phyloP scores from a whole-genome alignment of 768 basidiomycete genomes.

The Suillus spraguei region DNA sequence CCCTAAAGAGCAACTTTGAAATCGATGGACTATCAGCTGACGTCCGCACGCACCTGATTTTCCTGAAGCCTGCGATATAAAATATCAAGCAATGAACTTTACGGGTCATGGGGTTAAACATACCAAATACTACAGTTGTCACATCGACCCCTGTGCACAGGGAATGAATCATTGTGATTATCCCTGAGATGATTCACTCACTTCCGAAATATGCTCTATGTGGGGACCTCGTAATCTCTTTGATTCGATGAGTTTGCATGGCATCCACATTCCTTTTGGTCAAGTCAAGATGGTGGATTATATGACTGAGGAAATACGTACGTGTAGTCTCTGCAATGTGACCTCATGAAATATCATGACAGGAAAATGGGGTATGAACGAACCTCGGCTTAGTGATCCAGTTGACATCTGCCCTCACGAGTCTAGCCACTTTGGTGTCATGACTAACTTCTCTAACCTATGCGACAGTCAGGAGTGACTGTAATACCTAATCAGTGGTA shows the following conservation, averaged over 20 bases:
- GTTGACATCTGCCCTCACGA: conserved; percentile 75
- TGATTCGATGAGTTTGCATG: conserved; percentile 72
- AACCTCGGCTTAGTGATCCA: conserved; percentile 80
- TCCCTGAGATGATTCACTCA: conserved; percentile 36
- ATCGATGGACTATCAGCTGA: background rate
- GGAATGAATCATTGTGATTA: conserved; percentile 3
- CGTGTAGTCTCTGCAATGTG: conserved; percentile 67
- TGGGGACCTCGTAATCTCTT: conserved; percentile 58
- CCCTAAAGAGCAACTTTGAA: conserved; percentile 38
- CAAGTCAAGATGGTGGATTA: background rate
- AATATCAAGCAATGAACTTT: conserved; percentile 1
- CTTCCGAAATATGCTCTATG: conserved; percentile 72
- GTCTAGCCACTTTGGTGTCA: conserved; percentile 70
- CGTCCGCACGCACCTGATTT: conserved; percentile 54
- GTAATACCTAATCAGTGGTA: conserved; percentile 2
- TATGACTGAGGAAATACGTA: conserved; percentile 34
- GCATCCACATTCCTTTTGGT: conserved; percentile 72
- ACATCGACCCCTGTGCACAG: conserved; percentile 56
- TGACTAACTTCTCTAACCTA: conserved; percentile 83
- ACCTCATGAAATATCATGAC: conserved; percentile 1
- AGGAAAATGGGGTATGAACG: conserved; percentile 11
- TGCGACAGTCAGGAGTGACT: background rate
- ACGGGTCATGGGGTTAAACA: conserved; percentile 20
- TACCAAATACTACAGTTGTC: conserved; percentile 74
- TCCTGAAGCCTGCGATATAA: conserved; percentile 67